phyloP scores from a whole-genome alignment of 495 filamentous ascomycete species.

The Platismatia glauca region DNA sequence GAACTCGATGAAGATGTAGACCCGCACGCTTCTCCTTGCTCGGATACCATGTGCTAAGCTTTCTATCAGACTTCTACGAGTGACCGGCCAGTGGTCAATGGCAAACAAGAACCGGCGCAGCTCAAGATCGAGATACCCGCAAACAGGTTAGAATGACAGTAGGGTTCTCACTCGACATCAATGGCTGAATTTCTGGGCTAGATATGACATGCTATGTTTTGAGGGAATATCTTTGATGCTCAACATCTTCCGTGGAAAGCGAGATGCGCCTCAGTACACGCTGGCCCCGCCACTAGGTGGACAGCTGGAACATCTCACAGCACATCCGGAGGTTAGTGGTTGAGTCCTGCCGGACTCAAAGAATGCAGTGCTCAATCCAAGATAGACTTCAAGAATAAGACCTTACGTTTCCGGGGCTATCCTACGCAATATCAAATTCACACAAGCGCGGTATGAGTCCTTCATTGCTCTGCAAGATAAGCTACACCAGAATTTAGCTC shows the following conservation, averaged over 20 bases:
- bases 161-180: constrained; percentile 24
- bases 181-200: constrained; percentile 22
- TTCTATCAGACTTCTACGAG: constrained; percentile 54
- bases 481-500: constrained; percentile 90
- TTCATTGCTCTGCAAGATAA: constrained; percentile 99
- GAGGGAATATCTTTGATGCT: constrained; percentile 94
- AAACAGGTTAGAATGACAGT: constrained; percentile 51
- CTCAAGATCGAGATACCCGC: constrained; percentile 98
- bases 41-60: constrained; percentile 20
- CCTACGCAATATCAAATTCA: constrained; percentile 84
- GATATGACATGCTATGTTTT: constrained; percentile 98
- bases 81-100: constrained; percentile 62
- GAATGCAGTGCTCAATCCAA: neutral
- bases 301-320: constrained; percentile 67
- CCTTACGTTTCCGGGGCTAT: constrained; percentile 83
- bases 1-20: constrained; percentile 90
- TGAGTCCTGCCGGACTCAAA: neutral
- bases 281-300: constrained; percentile 61
- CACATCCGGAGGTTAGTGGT: constrained; percentile 54
- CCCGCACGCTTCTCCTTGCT: neutral
- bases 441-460: constrained; percentile 80
- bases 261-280: constrained; percentile 66
- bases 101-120: constrained; percentile 78
- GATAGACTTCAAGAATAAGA: constrained; percentile 64
- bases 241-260: constrained; percentile 80